Evolutionary conservation across 495 filamentous ascomycete species (phyloP).

Genomic region (Hyphodiscus hymeniophilus): DNA sequence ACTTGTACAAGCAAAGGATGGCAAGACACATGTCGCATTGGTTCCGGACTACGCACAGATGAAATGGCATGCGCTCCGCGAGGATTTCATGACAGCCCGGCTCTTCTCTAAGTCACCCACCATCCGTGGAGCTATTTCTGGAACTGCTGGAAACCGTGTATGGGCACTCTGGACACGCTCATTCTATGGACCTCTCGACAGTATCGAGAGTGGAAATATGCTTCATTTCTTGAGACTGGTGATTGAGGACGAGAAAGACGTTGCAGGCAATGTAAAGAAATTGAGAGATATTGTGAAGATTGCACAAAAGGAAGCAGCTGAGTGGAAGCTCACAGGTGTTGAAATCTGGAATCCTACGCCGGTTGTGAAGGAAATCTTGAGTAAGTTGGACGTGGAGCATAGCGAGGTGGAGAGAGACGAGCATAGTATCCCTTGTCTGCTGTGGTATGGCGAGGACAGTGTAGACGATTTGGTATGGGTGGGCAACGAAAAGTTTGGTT

Average conservation of each 20-base stretch:
- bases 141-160: constrained; percentile 41
- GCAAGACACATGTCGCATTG: constrained; percentile 52
- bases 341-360: constrained; percentile 44
- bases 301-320: constrained; percentile 32
- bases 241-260: constrained; percentile 47
- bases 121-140: constrained; percentile 62
- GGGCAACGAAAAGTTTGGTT: constrained; percentile 87
- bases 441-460: constrained; percentile 40
- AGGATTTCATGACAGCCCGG: constrained; percentile 67
- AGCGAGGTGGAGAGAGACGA: constrained; percentile 36
- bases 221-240: constrained; percentile 75
- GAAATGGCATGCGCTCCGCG: constrained; percentile 78
- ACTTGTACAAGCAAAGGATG: constrained; percentile 23
- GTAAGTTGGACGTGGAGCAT: constrained; percentile 24
- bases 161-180: constrained; percentile 81
- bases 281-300: constrained; percentile 33
- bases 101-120: constrained; percentile 41
- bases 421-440: constrained; percentile 44
- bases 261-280: constrained; percentile 29
- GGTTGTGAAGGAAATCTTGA: constrained; percentile 27
- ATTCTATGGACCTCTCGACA: constrained; percentile 43
- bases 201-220: constrained; percentile 43
- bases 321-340: constrained; percentile 35
- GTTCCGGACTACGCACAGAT: constrained; percentile 65
- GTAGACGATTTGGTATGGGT: constrained; percentile 67